Percentiles rank a stretch among this genome's conserved stretches.
These are phyloP conservation scores for Clonostachys byssicola DNA, from an alignment of 2,329 filamentous ascomycete genomes.

Conservation along the genomic window DNA sequence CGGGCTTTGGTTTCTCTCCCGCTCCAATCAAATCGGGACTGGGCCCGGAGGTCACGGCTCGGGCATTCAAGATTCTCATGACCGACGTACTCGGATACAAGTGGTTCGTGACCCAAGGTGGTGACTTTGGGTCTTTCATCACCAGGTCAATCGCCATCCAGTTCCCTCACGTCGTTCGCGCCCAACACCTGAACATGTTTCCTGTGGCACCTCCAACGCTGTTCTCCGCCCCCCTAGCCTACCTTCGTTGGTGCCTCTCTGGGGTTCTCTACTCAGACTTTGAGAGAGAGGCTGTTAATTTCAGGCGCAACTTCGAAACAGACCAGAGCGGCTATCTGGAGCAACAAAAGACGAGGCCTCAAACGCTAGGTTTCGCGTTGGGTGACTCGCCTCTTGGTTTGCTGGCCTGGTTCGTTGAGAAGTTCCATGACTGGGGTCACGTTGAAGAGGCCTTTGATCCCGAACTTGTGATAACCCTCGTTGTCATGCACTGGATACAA, in stretches of 20 bases:
- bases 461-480: conserved; percentile 2
- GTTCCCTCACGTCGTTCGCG: neutral
- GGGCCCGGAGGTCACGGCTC: conserved; percentile 4
- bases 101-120: conserved; percentile 6
- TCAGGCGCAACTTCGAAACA: neutral
- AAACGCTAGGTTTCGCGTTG: neutral
- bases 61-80: conserved; percentile 8
- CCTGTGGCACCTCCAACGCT: no score
- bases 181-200: conserved; percentile 1
- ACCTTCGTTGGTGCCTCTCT: neutral
- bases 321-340: neutral
- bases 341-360: conserved; percentile 2
- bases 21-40: conserved; percentile 6
- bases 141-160: neutral
- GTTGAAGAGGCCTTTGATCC: neutral
- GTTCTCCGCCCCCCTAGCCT: neutral
- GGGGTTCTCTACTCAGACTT: neutral
- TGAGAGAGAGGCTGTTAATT: neutral
- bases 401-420: conserved; percentile 1
- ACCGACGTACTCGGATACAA: conserved; percentile 7
- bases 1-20: conserved; percentile 37
- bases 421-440: neutral
- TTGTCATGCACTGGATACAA: conserved; percentile 4
- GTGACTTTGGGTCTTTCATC: neutral
- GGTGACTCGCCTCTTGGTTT: conserved; percentile 1